Conservation (phyloP, 306 rosid species). For the Trifolium dubium region DNA sequence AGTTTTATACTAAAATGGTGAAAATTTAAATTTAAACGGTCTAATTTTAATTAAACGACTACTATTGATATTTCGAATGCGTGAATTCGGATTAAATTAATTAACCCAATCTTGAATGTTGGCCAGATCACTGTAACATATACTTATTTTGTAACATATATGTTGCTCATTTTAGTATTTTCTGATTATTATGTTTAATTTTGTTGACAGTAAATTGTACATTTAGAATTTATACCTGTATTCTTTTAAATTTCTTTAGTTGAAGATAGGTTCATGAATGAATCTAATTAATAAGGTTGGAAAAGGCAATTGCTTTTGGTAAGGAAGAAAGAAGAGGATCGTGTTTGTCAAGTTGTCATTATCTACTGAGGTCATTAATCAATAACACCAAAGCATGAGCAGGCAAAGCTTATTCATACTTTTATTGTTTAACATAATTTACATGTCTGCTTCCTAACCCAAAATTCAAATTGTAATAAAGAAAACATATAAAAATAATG, state of each 20-base stretch:
- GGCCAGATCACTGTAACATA: no score
- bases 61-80: no score
- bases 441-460: conserved; percentile 33
- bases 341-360: conserved; percentile 41
- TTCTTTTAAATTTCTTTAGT: not conserved
- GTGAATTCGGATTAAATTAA: no score
- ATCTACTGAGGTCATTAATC: conserved; percentile 36
- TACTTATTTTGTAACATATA: no score
- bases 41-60: no score
- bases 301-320: conserved; percentile 22
- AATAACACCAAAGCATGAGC: conserved; percentile 38
- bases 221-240: no score
- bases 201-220: not conserved
- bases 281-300: not conserved
- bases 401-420: conserved; percentile 9
- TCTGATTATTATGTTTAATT: no score
- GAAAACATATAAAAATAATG: not conserved
- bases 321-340: conserved; percentile 32
- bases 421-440: conserved; percentile 7
- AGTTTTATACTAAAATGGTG: no score
- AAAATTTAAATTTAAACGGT: no score
- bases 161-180: no score
- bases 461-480: conserved; percentile 3
- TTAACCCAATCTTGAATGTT: no score
- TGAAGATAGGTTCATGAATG: not conserved